Evolutionary conservation across 768 basidiomycete genomes (phyloP).

Genomic region (Boletus coccyginus): DNA sequence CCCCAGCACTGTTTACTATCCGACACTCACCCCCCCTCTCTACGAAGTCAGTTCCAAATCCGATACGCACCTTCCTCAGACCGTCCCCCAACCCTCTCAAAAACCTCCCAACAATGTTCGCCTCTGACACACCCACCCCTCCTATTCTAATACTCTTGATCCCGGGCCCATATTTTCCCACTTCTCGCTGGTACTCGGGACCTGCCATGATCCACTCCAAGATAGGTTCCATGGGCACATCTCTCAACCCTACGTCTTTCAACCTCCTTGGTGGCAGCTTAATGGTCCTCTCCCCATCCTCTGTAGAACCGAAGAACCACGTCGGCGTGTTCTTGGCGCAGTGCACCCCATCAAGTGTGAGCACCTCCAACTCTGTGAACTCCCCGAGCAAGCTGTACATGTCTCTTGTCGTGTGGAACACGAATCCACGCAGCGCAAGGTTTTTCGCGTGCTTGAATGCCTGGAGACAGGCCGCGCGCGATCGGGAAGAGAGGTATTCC

Average conservation of each 20-base stretch:
- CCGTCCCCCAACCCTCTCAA: constrained; percentile 18
- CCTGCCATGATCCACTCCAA: constrained; percentile 29
- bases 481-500: constrained; percentile 30
- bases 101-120: constrained; percentile 26
- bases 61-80: constrained; percentile 27
- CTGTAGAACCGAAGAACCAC: constrained; percentile 7
- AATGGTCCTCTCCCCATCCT: constrained; percentile 7
- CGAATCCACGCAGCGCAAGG: constrained; percentile 24
- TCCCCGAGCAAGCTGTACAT: constrained; percentile 29
- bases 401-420: constrained; percentile 26
- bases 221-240: constrained; percentile 23
- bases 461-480: constrained; percentile 24
- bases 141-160: constrained; percentile 29
- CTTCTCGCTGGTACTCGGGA: constrained; percentile 9
- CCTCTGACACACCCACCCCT: constrained; percentile 26
- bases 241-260: constrained; percentile 27
- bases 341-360: constrained; percentile 30
- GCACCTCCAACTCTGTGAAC: constrained; percentile 24
- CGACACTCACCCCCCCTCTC: constrained; percentile 28
- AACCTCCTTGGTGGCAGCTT: constrained; percentile 19
- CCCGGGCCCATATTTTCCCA: constrained; percentile 1
- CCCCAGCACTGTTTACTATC: too few species aligned
- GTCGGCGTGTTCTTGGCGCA: constrained; percentile 18
- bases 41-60: constrained; percentile 30
- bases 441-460: constrained; percentile 20